Evolutionary conservation across 140 eudicot species (phyloP).

Genomic region (Oenanthe javanica): DNA sequence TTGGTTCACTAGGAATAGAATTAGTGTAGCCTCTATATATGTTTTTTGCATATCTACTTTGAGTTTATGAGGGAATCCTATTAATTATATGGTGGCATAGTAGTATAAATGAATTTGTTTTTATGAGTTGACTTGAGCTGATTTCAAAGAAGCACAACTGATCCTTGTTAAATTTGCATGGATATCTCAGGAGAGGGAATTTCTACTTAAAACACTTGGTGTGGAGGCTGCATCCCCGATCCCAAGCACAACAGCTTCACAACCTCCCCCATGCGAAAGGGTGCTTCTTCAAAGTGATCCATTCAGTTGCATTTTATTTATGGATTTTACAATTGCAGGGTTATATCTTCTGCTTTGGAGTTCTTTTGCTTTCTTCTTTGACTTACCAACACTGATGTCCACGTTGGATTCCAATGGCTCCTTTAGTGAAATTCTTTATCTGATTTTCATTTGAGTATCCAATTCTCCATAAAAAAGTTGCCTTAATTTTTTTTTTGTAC

Average conservation of each 20-base stretch:
- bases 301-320: neutral
- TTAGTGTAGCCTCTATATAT: too few species aligned
- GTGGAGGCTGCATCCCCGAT: conserved; percentile 52
- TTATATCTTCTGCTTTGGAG: conserved; percentile 18
- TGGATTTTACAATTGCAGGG: neutral
- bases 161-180: neutral
- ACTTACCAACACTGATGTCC: conserved; percentile 19
- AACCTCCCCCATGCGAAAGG: conserved; percentile 82
- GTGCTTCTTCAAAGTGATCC: conserved; percentile 69
- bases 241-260: conserved; percentile 42
- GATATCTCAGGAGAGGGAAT: conserved; percentile 74
- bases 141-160: conserved; percentile 8
- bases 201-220: conserved; percentile 81
- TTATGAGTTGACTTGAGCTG: neutral
- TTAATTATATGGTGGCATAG: too few species aligned
- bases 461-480: conserved; percentile 16
- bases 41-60: too few species aligned
- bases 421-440: conserved; percentile 16
- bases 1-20: too few species aligned
- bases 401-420: conserved; percentile 23
- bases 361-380: conserved; percentile 20
- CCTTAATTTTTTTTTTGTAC: conserved; percentile 30
- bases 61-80: too few species aligned
- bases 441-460: conserved; percentile 34
- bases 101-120: neutral